Percentiles rank a stretch among this genome's conserved stretches.
phyloP scores from a whole-genome alignment of 2,329 filamentous ascomycete genomes.

The Metarhizium sp. region DNA sequence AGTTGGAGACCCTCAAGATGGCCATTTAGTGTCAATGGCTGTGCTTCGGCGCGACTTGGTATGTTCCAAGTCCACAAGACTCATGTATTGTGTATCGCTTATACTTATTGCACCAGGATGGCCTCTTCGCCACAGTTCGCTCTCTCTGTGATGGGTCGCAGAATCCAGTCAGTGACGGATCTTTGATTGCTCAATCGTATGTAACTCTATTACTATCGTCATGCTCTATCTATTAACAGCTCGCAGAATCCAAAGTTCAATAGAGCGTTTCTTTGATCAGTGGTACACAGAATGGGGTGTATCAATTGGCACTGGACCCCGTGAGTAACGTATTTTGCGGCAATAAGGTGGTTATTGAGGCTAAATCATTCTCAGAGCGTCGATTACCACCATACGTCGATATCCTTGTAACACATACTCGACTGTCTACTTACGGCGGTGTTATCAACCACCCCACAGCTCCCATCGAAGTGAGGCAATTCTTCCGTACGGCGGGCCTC shows the following conservation, averaged over 20 bases:
- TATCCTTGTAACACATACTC: constrained; percentile 63
- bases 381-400: constrained; percentile 64
- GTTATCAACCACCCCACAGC: constrained; percentile 69
- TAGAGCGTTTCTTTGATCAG: constrained; percentile 55
- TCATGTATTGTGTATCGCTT: not conserved
- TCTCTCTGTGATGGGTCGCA: constrained; percentile 50
- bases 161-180: constrained; percentile 37
- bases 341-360: constrained; percentile 14
- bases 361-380: constrained; percentile 19
- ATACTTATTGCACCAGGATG: constrained; percentile 28
- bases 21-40: constrained; percentile 62
- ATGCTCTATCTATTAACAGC: constrained; percentile 12
- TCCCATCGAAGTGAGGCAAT: constrained; percentile 59
- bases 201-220: constrained; percentile 17
- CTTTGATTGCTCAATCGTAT: constrained; percentile 40
- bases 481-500: constrained; percentile 62
- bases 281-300: constrained; percentile 57
- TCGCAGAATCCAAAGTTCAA: constrained; percentile 41
- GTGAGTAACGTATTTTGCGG: constrained; percentile 16
- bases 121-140: constrained; percentile 47
- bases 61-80: constrained; percentile 13
- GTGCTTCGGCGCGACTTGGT: constrained; percentile 59
- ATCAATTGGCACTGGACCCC: constrained; percentile 43
- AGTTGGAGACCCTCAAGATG: constrained; percentile 57
- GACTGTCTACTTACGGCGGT: constrained; percentile 63